Conservation (phyloP, 2,329 filamentous ascomycete genomes). For the Colletotrichum navitas region DNA sequence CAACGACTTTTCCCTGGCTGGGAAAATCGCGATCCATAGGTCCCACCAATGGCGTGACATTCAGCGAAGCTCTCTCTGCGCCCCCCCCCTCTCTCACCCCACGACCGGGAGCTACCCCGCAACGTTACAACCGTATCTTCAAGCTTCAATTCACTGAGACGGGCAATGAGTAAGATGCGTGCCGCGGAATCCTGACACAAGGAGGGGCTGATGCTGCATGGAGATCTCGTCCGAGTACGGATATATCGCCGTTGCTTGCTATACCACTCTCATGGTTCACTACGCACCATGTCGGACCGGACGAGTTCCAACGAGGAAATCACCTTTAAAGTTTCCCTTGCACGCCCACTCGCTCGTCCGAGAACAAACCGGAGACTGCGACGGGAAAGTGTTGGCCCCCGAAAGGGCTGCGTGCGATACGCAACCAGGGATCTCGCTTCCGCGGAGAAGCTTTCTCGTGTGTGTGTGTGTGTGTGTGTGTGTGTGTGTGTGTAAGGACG, state of each 20-base stretch:
- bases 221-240: conserved; percentile 11
- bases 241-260: conserved; percentile 11
- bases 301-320: not conserved
- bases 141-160: not conserved
- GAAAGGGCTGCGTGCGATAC: not conserved
- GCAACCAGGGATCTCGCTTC: conserved; percentile 1
- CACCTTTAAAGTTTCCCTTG: not conserved
- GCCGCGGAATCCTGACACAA: conserved; percentile 13
- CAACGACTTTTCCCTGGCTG: not conserved
- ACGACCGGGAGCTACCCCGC: conserved; percentile 2
- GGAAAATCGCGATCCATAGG: not conserved
- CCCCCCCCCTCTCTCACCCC: too few species aligned
- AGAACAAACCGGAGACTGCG: not conserved
- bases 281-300: not conserved
- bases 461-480: not conserved
- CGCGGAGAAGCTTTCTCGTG: not conserved
- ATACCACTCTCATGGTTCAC: not conserved
- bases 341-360: conserved; percentile 9
- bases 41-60: not conserved
- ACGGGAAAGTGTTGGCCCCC: not conserved
- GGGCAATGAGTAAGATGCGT: not conserved
- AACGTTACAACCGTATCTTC: not conserved
- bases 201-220: too few species aligned
- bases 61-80: not conserved
- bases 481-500: not conserved